Evolutionary conservation across 148 eudicot genomes (phyloP), one percentile per base, ranked within the genome.

Genomic region (Silene conica): DNA sequence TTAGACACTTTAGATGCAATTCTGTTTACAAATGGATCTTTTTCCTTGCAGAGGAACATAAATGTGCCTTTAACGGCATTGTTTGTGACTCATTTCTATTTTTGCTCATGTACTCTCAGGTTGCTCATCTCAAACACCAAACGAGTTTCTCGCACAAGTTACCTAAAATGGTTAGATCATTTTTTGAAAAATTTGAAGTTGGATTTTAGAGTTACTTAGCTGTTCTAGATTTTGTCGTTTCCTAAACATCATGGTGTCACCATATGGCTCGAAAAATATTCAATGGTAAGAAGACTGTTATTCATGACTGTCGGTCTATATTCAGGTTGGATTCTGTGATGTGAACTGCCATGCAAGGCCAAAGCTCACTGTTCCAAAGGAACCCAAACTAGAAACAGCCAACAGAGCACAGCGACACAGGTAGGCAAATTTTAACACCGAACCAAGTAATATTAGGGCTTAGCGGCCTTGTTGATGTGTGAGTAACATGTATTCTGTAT

Each of bases 51-150:
- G 8, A 13, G 21, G 34, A 21, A 67, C 6, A 14, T 25, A 67
- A 10, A 16, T 6, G 34, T 38, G 46, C 18, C 15, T 25, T 25
- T 61, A 38, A 63, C n/a, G 2, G 22, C 34, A 19, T 65, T 38
- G 48, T 65, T n/a, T 65, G 69, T 60, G 55, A 70, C n/a, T 62
- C 26, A 14, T 34, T 50, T 55, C 41, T 80, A 63, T 67, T 71
- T 16, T 13, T 46, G 34, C 63, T 59, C 56, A 71, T 73, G 28
- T 28, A 31, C 59, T 83, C 79, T 46, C 86, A 91, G 97, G 83
- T 83, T 63, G 90, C 92, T 80, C 86, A 84, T 16, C 84, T 92
- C 76, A 88, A 81, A 83, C 97, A 89, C 77, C 92, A 83, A 66
- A 60, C 79, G 65, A 65, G 70, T 59, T 80, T 86, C 78, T 70